Base-by-base conservation (phyloP, 345 rosid genomes). In the Brassica rapa region DNA sequence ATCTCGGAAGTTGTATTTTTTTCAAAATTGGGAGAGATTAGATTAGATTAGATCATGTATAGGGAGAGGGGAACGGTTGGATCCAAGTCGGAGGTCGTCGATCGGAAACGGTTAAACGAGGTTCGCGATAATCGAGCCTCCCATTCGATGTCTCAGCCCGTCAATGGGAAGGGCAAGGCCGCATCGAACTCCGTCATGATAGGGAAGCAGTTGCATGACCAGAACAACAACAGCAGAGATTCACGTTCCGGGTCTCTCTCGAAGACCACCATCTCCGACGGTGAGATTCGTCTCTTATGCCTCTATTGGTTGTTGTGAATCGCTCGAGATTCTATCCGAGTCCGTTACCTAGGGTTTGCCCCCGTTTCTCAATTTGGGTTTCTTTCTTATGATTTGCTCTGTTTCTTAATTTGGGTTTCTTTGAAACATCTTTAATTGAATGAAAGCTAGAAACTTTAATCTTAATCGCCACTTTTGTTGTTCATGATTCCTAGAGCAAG, bases 101-200 rank as follows among this genome's bases (percentile, higher is more conserved):
- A 94, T 89, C 96, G 96, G 84, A 95, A 90, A 84, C 87, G 93
- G 86, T 90, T 76, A 74, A 88, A 85, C 83, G 98, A 92, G 70
- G 86, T 86, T 86, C 93, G 87, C 61, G 87, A 88, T 51, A 89
- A 88, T 53, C 93, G 93, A 43, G 79, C 98, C 3, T 89, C 97
- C 23, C 66, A 62, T 68, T 93, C 98, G 39, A 88, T 93, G 73
- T 86, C 97, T 61, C 85, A 91, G 27, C 63, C 81, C 53, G 64
- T 78, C 83, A 85, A 90, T 84, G 97, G 89, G 62, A 89, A 89
- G 80, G 94, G 88, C 21, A 87, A 84, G 85, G 74, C 35, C 4
- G 66, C 87, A 8, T 62, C 85, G 0, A 83, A 77, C 74, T 82
- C 90, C 29, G 81, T 78, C 25, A 72, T 56, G 57, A 72, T 82